A percentile compares a stretch with the other conserved stretches of the same genome.
These are phyloP conservation scores for Adansonia gregorii DNA, from an alignment of 441 rosid genomes.

Conservation along the genomic window DNA sequence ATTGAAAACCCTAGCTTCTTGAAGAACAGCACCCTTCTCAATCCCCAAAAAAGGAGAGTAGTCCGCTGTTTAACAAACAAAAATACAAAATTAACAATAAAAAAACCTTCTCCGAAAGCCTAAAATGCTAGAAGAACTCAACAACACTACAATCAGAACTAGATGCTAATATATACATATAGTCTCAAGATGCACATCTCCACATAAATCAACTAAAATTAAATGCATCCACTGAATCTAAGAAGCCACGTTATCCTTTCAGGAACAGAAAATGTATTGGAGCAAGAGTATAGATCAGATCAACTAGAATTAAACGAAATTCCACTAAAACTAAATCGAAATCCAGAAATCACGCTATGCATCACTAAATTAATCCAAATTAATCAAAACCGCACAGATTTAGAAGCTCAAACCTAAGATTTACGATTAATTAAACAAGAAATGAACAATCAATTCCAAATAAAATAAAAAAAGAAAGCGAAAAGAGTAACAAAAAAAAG, in stretches of 20 bases:
- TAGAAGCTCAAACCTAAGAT: constrained; percentile 35
- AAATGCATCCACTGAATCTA: constrained; percentile 14
- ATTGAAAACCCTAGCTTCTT: constrained; percentile 96
- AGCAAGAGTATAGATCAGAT: constrained; percentile 32
- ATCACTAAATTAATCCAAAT: constrained; percentile 14
- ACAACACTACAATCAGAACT: constrained; percentile 14
- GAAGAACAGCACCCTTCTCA: constrained; percentile 99
- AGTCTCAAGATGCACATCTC: constrained; percentile 26
- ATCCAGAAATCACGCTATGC: not conserved
- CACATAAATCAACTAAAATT: constrained; percentile 27
- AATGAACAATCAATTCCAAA: constrained; percentile 11
- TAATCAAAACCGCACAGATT: constrained; percentile 47
- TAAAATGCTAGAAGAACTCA: constrained; percentile 19
- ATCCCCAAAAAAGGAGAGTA: constrained; percentile 97
- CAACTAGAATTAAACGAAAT: constrained; percentile 33
- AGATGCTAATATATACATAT: constrained; percentile 8
- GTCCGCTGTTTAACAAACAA: constrained; percentile 59
- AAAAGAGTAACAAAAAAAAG: constrained; percentile 7
- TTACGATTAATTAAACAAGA: constrained; percentile 19
- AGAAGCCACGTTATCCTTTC: constrained; percentile 37
- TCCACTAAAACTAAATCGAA: constrained; percentile 24
- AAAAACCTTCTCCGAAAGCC: not conserved
- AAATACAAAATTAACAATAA: constrained; percentile 26
- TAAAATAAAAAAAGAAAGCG: not conserved
- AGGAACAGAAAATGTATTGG: constrained; percentile 1